A percentile compares a stretch with the other conserved stretches of the same genome.
Conservation (phyloP, 2,329 filamentous ascomycete species). For the Cryphonectria japonica region DNA sequence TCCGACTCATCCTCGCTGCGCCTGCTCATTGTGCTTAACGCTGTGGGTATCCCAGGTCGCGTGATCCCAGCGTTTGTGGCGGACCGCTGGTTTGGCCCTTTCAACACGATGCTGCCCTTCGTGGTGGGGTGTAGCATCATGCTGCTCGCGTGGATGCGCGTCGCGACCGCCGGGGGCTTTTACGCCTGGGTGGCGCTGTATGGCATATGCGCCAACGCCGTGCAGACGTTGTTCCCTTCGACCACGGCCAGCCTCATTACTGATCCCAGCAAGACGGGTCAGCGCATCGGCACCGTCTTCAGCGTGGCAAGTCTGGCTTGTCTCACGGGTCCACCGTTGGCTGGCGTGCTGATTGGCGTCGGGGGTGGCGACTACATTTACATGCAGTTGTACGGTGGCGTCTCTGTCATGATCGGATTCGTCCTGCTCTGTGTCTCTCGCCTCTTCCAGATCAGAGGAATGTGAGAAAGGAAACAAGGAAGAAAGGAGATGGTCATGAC, state of each 20-base stretch:
- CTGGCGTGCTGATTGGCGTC: slow-evolving; percentile 52
- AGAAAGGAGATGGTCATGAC: background rate
- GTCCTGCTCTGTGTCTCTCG: background rate
- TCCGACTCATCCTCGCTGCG: slow-evolving; percentile 57
- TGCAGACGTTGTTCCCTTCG: slow-evolving; percentile 69
- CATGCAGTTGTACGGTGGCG: slow-evolving; percentile 53
- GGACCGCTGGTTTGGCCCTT: slow-evolving; percentile 55
- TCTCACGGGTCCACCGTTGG: slow-evolving; percentile 55
- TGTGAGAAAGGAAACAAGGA: background rate
- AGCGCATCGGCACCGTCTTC: slow-evolving; percentile 62
- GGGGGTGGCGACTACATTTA: slow-evolving; percentile 47
- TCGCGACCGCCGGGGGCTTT: slow-evolving; percentile 53
- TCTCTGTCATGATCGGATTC: slow-evolving; percentile 7
- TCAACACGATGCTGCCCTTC: slow-evolving; percentile 63
- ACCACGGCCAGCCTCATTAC: slow-evolving; percentile 57
- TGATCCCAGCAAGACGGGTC: slow-evolving; percentile 55
- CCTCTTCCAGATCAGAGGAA: background rate
- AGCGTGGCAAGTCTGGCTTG: slow-evolving; percentile 57
- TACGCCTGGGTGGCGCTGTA: slow-evolving; percentile 67
- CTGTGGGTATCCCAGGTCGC: slow-evolving; percentile 60
- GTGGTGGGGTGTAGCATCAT: slow-evolving; percentile 45
- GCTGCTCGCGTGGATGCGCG: slow-evolving; percentile 65
- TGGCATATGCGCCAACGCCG: slow-evolving; percentile 64
- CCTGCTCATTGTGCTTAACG: slow-evolving; percentile 69
- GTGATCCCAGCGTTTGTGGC: slow-evolving; percentile 62